phyloP scores from a whole-genome alignment of 2,329 filamentous ascomycete genomes.

The Diaporthe sp. region DNA sequence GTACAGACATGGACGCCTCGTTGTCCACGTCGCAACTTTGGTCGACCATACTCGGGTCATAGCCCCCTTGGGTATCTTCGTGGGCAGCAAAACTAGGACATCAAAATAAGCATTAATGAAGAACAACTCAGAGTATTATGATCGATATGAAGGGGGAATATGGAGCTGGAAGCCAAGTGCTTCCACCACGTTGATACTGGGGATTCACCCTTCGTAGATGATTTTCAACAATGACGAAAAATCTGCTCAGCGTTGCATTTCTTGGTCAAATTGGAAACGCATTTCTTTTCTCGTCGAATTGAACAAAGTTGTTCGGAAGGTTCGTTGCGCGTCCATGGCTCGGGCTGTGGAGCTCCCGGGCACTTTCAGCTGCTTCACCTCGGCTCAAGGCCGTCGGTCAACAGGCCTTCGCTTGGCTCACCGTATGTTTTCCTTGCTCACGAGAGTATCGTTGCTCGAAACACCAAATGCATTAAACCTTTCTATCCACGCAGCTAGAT shows the following conservation, averaged over 20 bases:
- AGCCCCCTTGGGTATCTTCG: neutral
- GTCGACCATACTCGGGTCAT: neutral
- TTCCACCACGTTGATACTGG: neutral
- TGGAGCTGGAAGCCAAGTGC: neutral
- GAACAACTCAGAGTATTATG: neutral
- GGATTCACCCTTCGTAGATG: neutral
- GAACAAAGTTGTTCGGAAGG: neutral
- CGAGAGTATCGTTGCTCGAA: neutral
- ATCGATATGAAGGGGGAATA: neutral
- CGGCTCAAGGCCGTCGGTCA: neutral
- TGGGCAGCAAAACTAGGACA: neutral
- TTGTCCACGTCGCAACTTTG: neutral
- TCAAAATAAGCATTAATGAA: neutral
- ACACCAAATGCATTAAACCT: neutral
- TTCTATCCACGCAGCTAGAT: neutral
- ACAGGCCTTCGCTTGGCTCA: neutral
- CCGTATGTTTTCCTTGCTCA: neutral
- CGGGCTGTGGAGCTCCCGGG: neutral
- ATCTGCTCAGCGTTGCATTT: neutral
- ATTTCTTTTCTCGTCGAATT: neutral
- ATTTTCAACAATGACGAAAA: neutral
- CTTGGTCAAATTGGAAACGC: neutral
- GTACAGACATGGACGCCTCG: neutral
- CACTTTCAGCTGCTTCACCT: slow-evolving; percentile 28
- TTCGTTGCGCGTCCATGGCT: neutral